Evolutionary conservation across 176 grass and related monocot species (phyloP).

Genomic region (Typha latifolia): DNA sequence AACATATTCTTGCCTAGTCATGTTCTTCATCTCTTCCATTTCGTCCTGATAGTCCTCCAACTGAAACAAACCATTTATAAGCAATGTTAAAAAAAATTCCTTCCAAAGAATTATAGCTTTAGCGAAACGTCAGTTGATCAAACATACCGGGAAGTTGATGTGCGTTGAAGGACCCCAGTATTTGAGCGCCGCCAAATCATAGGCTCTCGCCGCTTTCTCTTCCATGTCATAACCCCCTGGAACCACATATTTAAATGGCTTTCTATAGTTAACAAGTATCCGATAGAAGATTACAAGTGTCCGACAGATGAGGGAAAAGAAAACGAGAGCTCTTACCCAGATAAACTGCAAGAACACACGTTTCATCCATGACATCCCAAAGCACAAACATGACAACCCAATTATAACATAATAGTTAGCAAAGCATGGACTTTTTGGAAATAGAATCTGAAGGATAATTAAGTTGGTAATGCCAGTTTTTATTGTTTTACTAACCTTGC

Average conservation of each 20-base stretch:
- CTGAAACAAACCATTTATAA: slow-evolving; percentile 11
- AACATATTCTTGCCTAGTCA: slow-evolving; percentile 61
- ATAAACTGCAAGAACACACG: slow-evolving; percentile 60
- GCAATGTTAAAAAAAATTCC: not conserved
- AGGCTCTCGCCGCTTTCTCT: slow-evolving; percentile 78
- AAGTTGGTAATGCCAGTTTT: not conserved
- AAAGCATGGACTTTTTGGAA: not conserved
- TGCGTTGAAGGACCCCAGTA: slow-evolving; percentile 60
- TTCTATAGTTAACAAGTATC: not conserved
- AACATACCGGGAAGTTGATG: slow-evolving; percentile 59
- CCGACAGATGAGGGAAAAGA: not conserved
- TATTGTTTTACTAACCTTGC: slow-evolving; percentile 45
- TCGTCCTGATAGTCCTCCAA: slow-evolving; percentile 64
- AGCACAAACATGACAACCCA: not conserved
- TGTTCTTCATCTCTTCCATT: slow-evolving; percentile 65
- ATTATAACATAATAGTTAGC: not conserved
- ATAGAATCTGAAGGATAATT: not conserved
- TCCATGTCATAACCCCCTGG: slow-evolving; percentile 92
- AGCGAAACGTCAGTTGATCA: not conserved
- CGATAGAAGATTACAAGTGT: not conserved
- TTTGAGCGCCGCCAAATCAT: slow-evolving; percentile 75
- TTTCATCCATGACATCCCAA: slow-evolving; percentile 2
- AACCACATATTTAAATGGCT: not conserved
- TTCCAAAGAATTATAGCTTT: not conserved
- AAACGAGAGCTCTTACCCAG: slow-evolving; percentile 42